Percentiles rank a stretch among this genome's conserved stretches.
Evolutionary conservation across 176 grass and related monocot species (phyloP).

Genomic region (Metroxylon sagu): DNA sequence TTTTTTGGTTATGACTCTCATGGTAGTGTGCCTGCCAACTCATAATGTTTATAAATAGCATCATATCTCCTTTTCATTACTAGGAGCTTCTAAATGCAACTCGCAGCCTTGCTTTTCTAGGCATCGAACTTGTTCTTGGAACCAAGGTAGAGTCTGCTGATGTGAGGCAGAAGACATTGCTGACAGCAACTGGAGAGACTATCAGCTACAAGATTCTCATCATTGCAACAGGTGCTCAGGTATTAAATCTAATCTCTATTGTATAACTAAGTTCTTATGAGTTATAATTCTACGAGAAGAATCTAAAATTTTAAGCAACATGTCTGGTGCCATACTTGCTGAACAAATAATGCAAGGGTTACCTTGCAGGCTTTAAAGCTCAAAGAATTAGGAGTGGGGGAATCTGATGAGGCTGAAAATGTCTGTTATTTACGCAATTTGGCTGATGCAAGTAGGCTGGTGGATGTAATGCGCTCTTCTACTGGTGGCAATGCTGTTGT

Average conservation of each 20-base stretch:
- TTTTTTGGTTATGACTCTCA: background rate
- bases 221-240: slow-evolving; percentile 94
- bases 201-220: slow-evolving; percentile 93
- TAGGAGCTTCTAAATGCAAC: slow-evolving; percentile 3
- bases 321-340: too few species aligned
- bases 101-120: slow-evolving; percentile 25
- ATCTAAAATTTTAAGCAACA: too few species aligned
- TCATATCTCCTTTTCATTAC: background rate
- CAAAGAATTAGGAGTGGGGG: slow-evolving; percentile 78
- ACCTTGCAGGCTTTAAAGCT: slow-evolving; percentile 66
- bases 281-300: too few species aligned
- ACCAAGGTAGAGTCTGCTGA: slow-evolving; percentile 77
- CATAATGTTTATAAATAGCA: background rate
- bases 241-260: slow-evolving; percentile 38
- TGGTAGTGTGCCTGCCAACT: background rate
- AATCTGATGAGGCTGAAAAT: slow-evolving; percentile 58
- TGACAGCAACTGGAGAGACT: slow-evolving; percentile 70
- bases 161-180: slow-evolving; percentile 65
- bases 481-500: slow-evolving; percentile 74
- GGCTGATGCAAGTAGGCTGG: slow-evolving; percentile 67
- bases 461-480: slow-evolving; percentile 56
- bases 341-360: background rate
- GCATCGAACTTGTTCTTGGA: slow-evolving; percentile 93
- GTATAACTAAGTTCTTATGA: too few species aligned
- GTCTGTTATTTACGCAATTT: slow-evolving; percentile 82